Base-by-base conservation (phyloP, 768 basidiomycete species). In the button mushroom (Agaricus bisporus) region DNA sequence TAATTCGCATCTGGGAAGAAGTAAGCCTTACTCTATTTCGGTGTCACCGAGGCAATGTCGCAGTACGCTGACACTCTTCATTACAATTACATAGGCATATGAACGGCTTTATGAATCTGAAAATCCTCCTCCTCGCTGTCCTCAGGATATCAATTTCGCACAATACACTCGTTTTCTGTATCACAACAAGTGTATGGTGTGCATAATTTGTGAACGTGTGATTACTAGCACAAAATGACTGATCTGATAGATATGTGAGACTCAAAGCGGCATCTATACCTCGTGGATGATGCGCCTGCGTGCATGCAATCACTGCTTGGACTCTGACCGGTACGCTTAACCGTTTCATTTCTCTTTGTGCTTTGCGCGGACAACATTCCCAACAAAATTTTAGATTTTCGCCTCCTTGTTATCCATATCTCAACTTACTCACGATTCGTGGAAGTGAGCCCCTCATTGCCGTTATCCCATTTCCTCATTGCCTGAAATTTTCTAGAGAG, bases 1-100 rank as follows among this genome's bases (percentile, higher is more conserved):
- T 26, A 11, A 42, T 50, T 8, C 52, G 36, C 25, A n/a, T 73
- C 0, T 77, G 75, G 75, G 66, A 66, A 57, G 18, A 51, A 22
- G 69, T 68, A 44, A 26, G 60, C 14, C 18, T 51, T 9, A 35
- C 25, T n/a, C 8, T 36, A 5, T 47, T 10, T 14, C 35, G 5
- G 5, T 14, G 7, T n/a, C 17, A 14, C n/a, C n/a, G n/a, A n/a
- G n/a, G n/a, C n/a, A n/a, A n/a, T n/a, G n/a, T n/a, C n/a, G n/a
- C n/a, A n/a, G n/a, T n/a, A n/a, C n/a, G n/a, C n/a, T 47, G 7
- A 32, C 32, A 17, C 26, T 2, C 35, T 17, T n/a, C 10, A 10
- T 7, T 15, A 15, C 28, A 32, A 22, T 17, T 14, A 38, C n/a
- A 14, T 26, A 49, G 48, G 48, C 37, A 15, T 49, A 37, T 26